phyloP scores from a whole-genome alignment of 2,329 filamentous ascomycete species.

The Cladosporium sphaerospermum region DNA sequence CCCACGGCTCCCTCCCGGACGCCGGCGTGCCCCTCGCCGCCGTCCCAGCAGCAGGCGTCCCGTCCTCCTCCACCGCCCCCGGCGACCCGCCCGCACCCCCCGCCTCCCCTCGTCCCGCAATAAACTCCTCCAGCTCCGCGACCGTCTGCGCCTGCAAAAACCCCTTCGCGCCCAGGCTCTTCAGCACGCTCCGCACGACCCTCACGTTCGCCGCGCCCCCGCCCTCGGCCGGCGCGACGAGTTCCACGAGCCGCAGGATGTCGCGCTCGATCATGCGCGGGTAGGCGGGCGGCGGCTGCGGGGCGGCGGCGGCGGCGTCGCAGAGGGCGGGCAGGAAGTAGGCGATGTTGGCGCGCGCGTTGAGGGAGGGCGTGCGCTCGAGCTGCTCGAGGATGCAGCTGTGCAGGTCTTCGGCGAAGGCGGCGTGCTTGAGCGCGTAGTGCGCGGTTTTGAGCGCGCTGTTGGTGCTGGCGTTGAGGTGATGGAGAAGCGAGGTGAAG shows the following conservation, averaged over 20 bases:
- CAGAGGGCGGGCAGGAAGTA: constrained; percentile 96
- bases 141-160: constrained; percentile 72
- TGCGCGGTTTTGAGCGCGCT: constrained; percentile 88
- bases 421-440: constrained; percentile 88
- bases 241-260: constrained; percentile 84
- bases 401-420: constrained; percentile 95
- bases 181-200: constrained; percentile 64
- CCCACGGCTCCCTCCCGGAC: constrained; percentile 14
- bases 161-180: constrained; percentile 52
- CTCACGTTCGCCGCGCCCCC: constrained; percentile 90
- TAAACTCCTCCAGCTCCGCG: constrained; percentile 70
- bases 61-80: constrained; percentile 2
- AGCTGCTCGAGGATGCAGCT: constrained; percentile 96
- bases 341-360: constrained; percentile 96
- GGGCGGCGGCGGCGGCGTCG: constrained; percentile 62
- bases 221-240: constrained; percentile 79
- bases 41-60: neutral
- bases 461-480: constrained; percentile 82
- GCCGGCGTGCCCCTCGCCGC: constrained; percentile 18
- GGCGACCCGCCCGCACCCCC: constrained; percentile 19
- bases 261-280: constrained; percentile 93
- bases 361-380: constrained; percentile 81
- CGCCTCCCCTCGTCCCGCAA: constrained; percentile 64
- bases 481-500: constrained; percentile 84
- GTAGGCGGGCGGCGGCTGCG: constrained; percentile 71